These are phyloP conservation scores for Clavariopsis aquatica DNA, from an alignment of 495 filamentous ascomycete genomes.

Conservation along the genomic window DNA sequence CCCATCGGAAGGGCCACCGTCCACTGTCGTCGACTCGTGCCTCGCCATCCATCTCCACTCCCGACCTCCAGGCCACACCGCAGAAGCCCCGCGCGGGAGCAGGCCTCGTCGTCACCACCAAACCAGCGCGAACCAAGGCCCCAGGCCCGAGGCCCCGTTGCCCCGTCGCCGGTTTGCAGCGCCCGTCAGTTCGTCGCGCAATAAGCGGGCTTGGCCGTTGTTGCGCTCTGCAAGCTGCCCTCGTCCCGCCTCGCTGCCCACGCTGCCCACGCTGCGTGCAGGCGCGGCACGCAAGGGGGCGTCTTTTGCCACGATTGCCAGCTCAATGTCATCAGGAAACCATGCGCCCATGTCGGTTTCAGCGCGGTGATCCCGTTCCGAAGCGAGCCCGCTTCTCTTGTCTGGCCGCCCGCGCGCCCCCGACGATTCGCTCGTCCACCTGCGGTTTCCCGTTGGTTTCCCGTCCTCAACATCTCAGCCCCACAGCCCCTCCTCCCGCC, in stretches of 20 bases:
- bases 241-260: no score
- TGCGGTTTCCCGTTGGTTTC: not conserved
- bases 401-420: not conserved
- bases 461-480: not conserved
- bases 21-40: not conserved
- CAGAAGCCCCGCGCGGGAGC: no score
- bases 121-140: no score
- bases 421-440: not conserved
- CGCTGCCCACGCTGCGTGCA: no score
- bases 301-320: slow-evolving; percentile 1
- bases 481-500: not conserved
- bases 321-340: not conserved
- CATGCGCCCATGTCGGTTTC: not conserved
- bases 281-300: no score
- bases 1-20: not conserved
- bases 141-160: not conserved
- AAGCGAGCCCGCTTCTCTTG: slow-evolving; percentile 3
- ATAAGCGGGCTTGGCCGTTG: not conserved
- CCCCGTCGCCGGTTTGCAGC: not conserved
- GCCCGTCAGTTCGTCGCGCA: not conserved
- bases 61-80: no score
- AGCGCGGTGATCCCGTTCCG: not conserved
- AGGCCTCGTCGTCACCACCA: no score
- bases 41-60: no score
- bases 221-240: no score